phyloP scores from a whole-genome alignment of 1,284 basidiomycete genomes.

The Irpex lacteus region DNA sequence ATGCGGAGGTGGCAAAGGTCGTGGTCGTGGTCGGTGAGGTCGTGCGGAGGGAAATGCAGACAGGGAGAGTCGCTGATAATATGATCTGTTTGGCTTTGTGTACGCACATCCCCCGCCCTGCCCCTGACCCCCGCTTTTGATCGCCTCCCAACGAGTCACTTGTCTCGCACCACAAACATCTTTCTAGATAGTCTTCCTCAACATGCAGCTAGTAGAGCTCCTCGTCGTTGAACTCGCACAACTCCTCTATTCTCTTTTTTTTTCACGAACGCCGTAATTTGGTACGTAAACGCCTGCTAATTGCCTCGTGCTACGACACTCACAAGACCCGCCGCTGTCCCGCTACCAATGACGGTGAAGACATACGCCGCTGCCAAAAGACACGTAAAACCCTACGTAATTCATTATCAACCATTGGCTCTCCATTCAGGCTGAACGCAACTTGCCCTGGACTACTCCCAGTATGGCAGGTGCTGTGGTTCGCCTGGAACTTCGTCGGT shows the following conservation, averaged over 20 bases:
- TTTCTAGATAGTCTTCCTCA: no score
- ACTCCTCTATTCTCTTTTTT: neutral
- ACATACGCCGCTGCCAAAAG: neutral
- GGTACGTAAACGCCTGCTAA: neutral
- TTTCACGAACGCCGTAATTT: neutral
- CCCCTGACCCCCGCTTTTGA: neutral
- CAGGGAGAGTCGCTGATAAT: neutral
- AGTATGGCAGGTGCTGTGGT: conserved; percentile 2
- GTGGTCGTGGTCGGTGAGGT: neutral
- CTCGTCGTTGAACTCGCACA: neutral
- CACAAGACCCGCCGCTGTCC: neutral
- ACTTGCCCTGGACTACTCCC: neutral
- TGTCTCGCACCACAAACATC: neutral
- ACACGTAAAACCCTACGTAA: neutral
- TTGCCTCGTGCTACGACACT: neutral
- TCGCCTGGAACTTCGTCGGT: neutral
- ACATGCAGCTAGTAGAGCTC: no score
- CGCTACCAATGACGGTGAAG: neutral
- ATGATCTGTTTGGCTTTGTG: conserved; percentile 1
- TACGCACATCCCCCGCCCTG: neutral
- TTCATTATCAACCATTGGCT: neutral
- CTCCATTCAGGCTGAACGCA: neutral
- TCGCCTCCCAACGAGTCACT: neutral
- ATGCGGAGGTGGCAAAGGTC: neutral
- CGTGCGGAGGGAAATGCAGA: neutral